Base-by-base conservation (phyloP, 2,329 filamentous ascomycete genomes). In the Laburnicola sp. region DNA sequence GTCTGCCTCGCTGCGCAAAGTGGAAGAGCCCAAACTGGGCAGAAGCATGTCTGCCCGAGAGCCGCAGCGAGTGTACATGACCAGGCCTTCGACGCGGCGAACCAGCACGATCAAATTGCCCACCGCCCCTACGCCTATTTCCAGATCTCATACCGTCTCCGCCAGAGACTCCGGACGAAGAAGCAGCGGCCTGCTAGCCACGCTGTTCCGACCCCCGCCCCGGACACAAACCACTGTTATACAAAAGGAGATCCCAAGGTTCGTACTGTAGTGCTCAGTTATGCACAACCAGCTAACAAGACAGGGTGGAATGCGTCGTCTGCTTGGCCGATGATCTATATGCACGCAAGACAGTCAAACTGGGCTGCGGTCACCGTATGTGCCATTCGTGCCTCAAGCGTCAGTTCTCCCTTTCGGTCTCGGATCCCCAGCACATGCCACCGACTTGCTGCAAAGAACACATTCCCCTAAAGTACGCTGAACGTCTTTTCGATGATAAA, bases 291-390 rank as follows among this genome's bases (percentile, higher is more conserved):
- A 26, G 41, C 59, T 65, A 59, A 67, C 38, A 21, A 28, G 42
- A 36, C 60, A 91, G 86, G 51, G 80, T 87, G 38, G 82, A 87
- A 63, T 96, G 91, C 63, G 76, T 91, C 41, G 83, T 82, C 23
- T 96, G 91, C 67, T 75, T 86, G 65, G 79, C 78, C 34, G 86
- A 89, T 56, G 85, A 89, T 55, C 75, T 88, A 2, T 83, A 85
- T 1, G 65, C 80, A 7, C 78, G 78, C 52, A 85, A 84, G 70
- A 82, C 86, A 28, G 85, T 85, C 32, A 88, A 86, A 69, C 81
- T 96, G 31, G 82, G 83, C 59, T 96, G 91, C 68, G 85, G 85
- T 2, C 91, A 96, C 71, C 83, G 85, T 55, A 91, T 93, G 87
- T 96, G 91, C 72, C 80, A 88, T 57, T 70, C 80, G 6, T 96